These are phyloP conservation scores for Acacia acuminata DNA, from an alignment of 306 rosid genomes.

Conservation along the genomic window DNA sequence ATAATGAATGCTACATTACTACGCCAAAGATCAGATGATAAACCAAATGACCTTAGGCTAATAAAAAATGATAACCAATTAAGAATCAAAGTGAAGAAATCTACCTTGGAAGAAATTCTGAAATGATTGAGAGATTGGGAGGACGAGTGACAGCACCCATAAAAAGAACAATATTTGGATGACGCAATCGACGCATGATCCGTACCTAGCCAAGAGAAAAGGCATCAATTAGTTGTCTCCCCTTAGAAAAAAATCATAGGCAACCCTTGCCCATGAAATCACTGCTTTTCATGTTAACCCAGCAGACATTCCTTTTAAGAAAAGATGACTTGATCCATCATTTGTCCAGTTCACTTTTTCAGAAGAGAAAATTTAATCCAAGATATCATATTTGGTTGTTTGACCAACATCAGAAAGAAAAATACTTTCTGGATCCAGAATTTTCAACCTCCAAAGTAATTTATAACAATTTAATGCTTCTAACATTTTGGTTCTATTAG, in stretches of 20 bases:
- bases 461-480: background rate
- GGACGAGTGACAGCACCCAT: conserved; percentile 99
- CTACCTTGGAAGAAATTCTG: conserved; percentile 98
- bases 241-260: conserved; percentile 13
- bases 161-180: conserved; percentile 96
- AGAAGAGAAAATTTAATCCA: conserved; percentile 1
- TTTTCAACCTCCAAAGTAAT: background rate
- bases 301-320: background rate
- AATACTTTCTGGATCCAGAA: background rate
- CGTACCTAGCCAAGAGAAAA: conserved; percentile 61
- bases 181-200: conserved; percentile 96
- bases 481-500: background rate
- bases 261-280: conserved; percentile 24
- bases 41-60: background rate
- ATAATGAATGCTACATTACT: background rate
- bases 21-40: conserved; percentile 1
- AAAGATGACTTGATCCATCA: background rate
- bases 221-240: conserved; percentile 26
- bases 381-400: background rate
- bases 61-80: background rate
- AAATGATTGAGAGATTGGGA: conserved; percentile 91
- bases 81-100: background rate
- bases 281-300: background rate
- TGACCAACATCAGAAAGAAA: background rate
- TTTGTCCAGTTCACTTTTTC: background rate